Evolutionary conservation across 352 stramenopile species (phyloP).

Genomic region (Phytophthora capsici): DNA sequence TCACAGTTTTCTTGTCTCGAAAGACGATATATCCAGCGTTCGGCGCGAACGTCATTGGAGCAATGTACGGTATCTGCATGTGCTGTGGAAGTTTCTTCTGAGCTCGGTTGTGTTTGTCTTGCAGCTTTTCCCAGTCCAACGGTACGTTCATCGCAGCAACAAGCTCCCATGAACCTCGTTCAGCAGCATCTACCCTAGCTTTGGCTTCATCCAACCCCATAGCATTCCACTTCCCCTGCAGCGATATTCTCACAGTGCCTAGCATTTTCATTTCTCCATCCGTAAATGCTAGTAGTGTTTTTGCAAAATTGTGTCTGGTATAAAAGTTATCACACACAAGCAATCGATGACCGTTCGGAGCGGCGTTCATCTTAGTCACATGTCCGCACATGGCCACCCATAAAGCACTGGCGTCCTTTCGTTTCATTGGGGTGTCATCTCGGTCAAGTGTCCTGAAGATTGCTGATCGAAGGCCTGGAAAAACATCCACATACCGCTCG

Average conservation of each 20-base stretch:
- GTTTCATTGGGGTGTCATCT: too few species aligned
- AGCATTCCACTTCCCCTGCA: conserved; percentile 7
- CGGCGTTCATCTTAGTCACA: too few species aligned
- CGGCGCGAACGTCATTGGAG: not conserved
- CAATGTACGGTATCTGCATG: not conserved
- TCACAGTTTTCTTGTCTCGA: conserved; percentile 2
- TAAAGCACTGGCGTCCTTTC: too few species aligned
- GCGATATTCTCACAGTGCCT: not conserved
- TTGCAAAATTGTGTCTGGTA: not conserved
- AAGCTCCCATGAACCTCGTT: conserved; percentile 1
- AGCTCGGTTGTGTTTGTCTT: not conserved
- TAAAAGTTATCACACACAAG: not conserved
- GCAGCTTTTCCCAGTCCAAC: not conserved
- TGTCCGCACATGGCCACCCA: too few species aligned
- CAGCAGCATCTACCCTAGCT: not conserved
- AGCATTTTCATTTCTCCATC: conserved; percentile 12
- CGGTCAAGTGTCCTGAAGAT: too few species aligned
- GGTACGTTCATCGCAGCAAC: conserved; percentile 5
- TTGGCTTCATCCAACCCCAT: not conserved
- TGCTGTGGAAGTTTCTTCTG: not conserved
- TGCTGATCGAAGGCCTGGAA: too few species aligned
- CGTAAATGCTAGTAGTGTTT: conserved; percentile 1
- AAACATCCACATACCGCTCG: too few species aligned
- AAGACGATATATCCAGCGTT: conserved; percentile 12
- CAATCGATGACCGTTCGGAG: not conserved